These are phyloP conservation scores for Mallotus nudiflorus DNA, from an alignment of 345 rosid genomes.

Conservation along the genomic window DNA sequence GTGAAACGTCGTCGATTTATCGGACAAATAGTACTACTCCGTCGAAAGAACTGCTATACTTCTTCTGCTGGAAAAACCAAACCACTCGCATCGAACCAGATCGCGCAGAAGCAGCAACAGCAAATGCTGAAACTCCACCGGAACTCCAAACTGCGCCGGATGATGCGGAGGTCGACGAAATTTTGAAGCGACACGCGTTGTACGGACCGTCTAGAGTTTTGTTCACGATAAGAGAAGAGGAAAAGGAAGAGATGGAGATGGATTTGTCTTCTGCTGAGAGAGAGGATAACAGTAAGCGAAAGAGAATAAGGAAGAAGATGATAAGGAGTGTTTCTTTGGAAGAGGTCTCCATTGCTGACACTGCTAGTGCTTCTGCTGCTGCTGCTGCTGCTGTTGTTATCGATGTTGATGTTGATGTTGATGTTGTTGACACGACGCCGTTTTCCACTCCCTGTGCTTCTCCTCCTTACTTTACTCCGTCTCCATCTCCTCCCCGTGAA, in stretches of 20 bases:
- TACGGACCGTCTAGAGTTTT: conserved; percentile 60
- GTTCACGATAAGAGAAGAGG: conserved; percentile 74
- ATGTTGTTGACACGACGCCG: conserved; percentile 59
- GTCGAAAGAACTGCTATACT: conserved; percentile 75
- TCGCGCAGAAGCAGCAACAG: neutral
- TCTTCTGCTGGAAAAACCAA: conserved; percentile 67
- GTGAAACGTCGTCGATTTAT: conserved; percentile 16
- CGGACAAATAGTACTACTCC: conserved; percentile 43
- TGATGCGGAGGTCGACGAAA: conserved; percentile 26
- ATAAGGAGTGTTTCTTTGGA: conserved; percentile 14
- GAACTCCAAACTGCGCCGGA: neutral
- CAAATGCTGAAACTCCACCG: conserved; percentile 23
- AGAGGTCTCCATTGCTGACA: neutral
- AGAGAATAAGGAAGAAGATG: neutral
- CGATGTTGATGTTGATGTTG: no score
- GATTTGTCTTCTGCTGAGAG: neutral
- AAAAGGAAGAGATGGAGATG: conserved; percentile 39
- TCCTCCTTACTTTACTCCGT: conserved; percentile 56
- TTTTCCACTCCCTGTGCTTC: conserved; percentile 70
- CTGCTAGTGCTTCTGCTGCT: no score
- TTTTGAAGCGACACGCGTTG: conserved; percentile 40
- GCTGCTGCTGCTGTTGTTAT: neutral
- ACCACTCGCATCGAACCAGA: conserved; percentile 47
- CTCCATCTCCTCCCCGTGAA: conserved; percentile 54
- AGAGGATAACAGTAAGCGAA: neutral